phyloP scores from a whole-genome alignment of 2,329 filamentous ascomycete genomes.

The Cordyceps cateniannulata region DNA sequence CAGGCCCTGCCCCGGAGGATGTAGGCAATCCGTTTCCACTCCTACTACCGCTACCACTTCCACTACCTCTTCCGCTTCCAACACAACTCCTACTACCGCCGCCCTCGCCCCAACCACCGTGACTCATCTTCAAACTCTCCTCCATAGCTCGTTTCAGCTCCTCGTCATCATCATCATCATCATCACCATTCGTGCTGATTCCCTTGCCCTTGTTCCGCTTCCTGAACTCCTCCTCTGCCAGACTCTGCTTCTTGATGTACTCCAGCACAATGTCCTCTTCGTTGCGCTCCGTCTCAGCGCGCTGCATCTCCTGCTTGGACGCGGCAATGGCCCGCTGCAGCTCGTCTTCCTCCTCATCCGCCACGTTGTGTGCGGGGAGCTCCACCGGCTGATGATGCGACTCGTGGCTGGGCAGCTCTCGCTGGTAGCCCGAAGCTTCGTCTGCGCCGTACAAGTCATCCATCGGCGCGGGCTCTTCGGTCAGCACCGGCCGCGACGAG shows the following conservation, averaged over 20 bases:
- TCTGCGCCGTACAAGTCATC: constrained; percentile 15
- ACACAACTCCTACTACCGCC: not conserved
- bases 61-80: not conserved
- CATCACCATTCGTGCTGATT: constrained; percentile 19
- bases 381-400: constrained; percentile 6
- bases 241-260: constrained; percentile 70
- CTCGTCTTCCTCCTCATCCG: constrained; percentile 35
- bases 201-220: constrained; percentile 29
- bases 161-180: constrained; percentile 40
- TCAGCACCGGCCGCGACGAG: not conserved
- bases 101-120: constrained; percentile 20
- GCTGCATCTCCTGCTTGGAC: constrained; percentile 37
- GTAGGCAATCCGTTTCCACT: constrained; percentile 24
- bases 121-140: constrained; percentile 43
- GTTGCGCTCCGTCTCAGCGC: constrained; percentile 36
- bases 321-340: constrained; percentile 40
- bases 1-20: not conserved
- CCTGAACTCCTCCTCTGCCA: constrained; percentile 57
- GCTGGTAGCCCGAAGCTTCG: constrained; percentile 13
- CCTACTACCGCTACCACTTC: constrained; percentile 36
- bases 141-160: constrained; percentile 36
- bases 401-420: not conserved
- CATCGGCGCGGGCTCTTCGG: not conserved
- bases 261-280: constrained; percentile 72
- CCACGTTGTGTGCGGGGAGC: constrained; percentile 8